phyloP scores from a whole-genome alignment of 805 yeast genomes.

The Spathaspora sp. region DNA sequence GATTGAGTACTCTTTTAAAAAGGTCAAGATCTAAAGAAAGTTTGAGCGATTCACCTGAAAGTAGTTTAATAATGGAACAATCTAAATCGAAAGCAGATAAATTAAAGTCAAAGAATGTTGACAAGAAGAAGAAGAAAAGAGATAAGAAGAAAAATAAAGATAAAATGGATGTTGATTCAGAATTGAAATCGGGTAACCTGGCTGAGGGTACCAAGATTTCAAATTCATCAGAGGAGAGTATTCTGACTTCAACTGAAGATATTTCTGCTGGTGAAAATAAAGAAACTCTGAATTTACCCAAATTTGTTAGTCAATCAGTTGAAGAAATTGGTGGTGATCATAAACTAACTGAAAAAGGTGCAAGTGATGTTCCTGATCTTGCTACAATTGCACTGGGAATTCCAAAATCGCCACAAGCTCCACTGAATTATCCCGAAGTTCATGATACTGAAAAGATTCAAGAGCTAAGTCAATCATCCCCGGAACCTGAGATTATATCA shows the following conservation, averaged over 20 bases:
- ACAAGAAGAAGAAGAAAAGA: background rate
- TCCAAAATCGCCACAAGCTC: background rate
- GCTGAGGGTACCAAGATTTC: background rate
- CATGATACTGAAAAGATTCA: background rate
- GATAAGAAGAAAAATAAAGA: background rate
- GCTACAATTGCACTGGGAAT: background rate
- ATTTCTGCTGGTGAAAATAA: background rate
- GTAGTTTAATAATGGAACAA: background rate
- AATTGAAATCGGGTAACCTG: background rate
- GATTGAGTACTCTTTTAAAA: background rate
- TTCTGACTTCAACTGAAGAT: background rate
- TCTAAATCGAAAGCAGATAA: background rate
- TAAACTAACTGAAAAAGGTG: background rate
- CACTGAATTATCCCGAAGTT: background rate
- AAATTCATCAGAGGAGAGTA: background rate
- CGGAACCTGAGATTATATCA: background rate
- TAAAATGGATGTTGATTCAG: background rate
- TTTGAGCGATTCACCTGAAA: background rate
- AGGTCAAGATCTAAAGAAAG: background rate
- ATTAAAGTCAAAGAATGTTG: background rate
- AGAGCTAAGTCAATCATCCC: background rate
- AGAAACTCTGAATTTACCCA: background rate
- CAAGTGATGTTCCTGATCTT: background rate
- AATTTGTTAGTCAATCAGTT: background rate
- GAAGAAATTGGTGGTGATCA: background rate